phyloP scores from a whole-genome alignment of 306 rosid genomes.

The Dicorynia guianensis region DNA sequence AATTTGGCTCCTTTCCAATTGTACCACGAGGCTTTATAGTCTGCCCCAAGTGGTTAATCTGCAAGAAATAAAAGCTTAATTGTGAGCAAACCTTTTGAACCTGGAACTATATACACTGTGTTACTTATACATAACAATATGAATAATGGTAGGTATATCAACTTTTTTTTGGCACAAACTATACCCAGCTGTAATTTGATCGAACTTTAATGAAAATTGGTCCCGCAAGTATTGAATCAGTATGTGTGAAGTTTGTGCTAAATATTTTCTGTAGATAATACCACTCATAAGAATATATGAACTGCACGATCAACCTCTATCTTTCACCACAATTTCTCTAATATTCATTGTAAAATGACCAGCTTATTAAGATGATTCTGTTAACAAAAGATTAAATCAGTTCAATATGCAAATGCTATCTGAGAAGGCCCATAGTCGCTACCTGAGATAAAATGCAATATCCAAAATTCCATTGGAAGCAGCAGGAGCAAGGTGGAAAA shows the following conservation, averaged over 20 bases:
- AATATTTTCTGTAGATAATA: too few species aligned
- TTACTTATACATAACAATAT: slow-evolving; percentile 4
- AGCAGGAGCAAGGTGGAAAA: not conserved
- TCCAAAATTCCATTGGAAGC: slow-evolving; percentile 1
- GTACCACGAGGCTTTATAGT: slow-evolving; percentile 37
- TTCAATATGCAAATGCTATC: not conserved
- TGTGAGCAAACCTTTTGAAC: slow-evolving; percentile 22
- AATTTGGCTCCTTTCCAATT: slow-evolving; percentile 46
- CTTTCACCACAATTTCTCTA: not conserved
- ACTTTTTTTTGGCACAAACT: too few species aligned
- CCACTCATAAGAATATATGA: not conserved
- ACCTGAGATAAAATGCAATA: slow-evolving; percentile 12
- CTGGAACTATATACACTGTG: not conserved
- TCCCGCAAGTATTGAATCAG: too few species aligned
- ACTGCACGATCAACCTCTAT: slow-evolving; percentile 16
- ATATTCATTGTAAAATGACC: not conserved
- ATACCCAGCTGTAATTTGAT: too few species aligned
- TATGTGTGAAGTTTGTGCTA: too few species aligned
- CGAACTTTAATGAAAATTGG: too few species aligned
- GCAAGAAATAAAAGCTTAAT: slow-evolving; percentile 43
- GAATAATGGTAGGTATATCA: too few species aligned
- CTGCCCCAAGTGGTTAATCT: slow-evolving; percentile 59
- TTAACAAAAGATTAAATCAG: slow-evolving; percentile 11
- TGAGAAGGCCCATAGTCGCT: not conserved
- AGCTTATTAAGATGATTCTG: not conserved